Evolutionary conservation across 768 basidiomycete species (phyloP), one percentile per base, ranked within the genome.

Genomic region (Amanita muscaria): DNA sequence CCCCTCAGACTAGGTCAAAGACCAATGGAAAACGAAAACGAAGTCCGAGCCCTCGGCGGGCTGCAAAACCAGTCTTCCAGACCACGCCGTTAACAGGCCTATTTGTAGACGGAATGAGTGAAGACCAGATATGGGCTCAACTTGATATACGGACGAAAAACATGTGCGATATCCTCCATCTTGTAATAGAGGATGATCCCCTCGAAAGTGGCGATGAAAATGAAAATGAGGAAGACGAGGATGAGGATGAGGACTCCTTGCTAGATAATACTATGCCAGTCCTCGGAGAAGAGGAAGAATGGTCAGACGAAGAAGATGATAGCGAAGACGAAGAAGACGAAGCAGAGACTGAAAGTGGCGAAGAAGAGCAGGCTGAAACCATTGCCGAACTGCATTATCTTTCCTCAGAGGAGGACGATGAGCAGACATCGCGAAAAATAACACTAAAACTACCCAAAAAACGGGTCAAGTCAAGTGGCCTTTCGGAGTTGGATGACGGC

Each of bases 111-210:
- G 82, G 74, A 14, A 82, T 96, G 77, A 83, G 80, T 52, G 73
- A 77, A 18, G 87, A 88, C 46, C 92, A 94, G 60, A 68, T 97
- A 21, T 99, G 94, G 94, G 83, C 82, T 31, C 94, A 99, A 64
- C 61, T 98, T 44, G 94, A 98, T 57, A 67, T 99, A 43, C 70
- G 88, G 34, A 69, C 81, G 12, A 74, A 78, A 49, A 74, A 72
- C 35, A 66, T 97, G 18, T 85, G 83, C 49, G 73, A 75, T 32
- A 73, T 84, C 40, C 64, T 94, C 32, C 74, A 85, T 38, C 68
- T 69, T 45, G 72, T 79, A 29, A 64, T 90, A 15, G 78, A 80
- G 2, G 53, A 50, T 0, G 31, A 40, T 18, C 16, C 45, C 51
- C 11, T 45, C n/a, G 54, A 55, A 15, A 59, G 57, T 16, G 63